These are phyloP conservation scores for Neobulgaria alba DNA, from an alignment of 2,329 filamentous ascomycete species.

Conservation along the genomic window DNA sequence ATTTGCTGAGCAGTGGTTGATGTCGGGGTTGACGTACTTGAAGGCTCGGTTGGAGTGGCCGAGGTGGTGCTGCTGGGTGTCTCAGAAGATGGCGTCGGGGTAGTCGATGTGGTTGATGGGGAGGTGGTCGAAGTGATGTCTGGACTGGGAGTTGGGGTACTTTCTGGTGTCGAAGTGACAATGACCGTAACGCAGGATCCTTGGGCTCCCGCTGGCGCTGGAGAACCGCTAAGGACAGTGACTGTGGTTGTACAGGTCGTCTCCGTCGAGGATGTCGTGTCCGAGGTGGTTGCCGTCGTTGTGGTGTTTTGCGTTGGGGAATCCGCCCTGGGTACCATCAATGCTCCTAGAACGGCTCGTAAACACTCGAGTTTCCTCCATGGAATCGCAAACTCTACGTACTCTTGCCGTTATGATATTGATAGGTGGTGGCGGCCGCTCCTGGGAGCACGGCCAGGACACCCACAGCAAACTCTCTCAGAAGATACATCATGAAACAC, in stretches of 20 bases:
- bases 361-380: too few relatives aligned
- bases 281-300: not conserved
- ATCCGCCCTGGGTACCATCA: not conserved
- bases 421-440: constrained; percentile 7
- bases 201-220: not conserved
- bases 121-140: not conserved
- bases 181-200: not conserved
- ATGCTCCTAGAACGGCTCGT: too few relatives aligned
- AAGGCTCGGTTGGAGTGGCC: too few relatives aligned
- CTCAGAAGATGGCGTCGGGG: too few relatives aligned
- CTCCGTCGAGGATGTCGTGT: not conserved
- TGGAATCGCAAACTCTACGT: too few relatives aligned
- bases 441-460: constrained; percentile 15
- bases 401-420: too few relatives aligned
- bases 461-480: constrained; percentile 9
- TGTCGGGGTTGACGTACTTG: too few relatives aligned
- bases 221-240: not conserved
- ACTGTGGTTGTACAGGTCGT: not conserved
- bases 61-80: too few relatives aligned
- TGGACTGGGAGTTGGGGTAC: not conserved
- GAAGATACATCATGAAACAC: constrained; percentile 17
- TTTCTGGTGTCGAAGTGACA: not conserved
- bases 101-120: not conserved
- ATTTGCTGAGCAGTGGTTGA: too few relatives aligned
- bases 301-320: not conserved